These are phyloP conservation scores for Lactarius deliciosus DNA, from an alignment of 768 basidiomycete species.

Conservation along the genomic window DNA sequence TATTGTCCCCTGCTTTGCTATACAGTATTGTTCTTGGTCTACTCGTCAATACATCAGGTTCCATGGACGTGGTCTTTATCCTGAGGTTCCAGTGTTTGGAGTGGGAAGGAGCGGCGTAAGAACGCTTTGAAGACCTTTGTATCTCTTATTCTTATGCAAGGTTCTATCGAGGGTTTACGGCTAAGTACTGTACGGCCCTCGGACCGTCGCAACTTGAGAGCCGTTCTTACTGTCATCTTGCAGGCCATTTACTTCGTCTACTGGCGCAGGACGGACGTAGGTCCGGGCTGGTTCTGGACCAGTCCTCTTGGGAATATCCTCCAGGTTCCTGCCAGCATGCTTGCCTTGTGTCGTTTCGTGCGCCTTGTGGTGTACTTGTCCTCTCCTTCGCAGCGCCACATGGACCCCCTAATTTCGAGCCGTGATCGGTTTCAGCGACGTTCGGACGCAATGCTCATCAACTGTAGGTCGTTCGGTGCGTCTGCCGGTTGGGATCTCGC, in stretches of 20 bases:
- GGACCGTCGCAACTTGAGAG: background rate
- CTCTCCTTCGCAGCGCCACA: background rate
- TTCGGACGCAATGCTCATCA: background rate
- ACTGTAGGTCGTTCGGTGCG: background rate
- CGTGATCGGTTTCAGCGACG: background rate
- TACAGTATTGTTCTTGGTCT: no score
- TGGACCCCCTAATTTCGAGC: background rate
- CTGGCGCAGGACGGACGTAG: background rate
- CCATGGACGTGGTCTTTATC: background rate
- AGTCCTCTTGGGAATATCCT: background rate
- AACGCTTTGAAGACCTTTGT: background rate
- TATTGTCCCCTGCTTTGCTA: no score
- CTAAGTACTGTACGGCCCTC: background rate
- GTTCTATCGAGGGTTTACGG: background rate
- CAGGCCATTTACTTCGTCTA: background rate
- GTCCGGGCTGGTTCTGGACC: background rate
- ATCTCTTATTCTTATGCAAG: background rate
- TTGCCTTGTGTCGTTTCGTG: background rate
- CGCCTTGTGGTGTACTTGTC: background rate
- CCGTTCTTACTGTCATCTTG: background rate
- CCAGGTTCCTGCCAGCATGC: background rate
- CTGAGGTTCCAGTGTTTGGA: background rate
- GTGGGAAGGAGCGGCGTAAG: background rate
- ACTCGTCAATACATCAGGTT: background rate
- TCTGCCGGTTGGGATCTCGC: background rate